Conservation (phyloP, 140 eudicot species). For the Ambrosia hybrid region DNA sequence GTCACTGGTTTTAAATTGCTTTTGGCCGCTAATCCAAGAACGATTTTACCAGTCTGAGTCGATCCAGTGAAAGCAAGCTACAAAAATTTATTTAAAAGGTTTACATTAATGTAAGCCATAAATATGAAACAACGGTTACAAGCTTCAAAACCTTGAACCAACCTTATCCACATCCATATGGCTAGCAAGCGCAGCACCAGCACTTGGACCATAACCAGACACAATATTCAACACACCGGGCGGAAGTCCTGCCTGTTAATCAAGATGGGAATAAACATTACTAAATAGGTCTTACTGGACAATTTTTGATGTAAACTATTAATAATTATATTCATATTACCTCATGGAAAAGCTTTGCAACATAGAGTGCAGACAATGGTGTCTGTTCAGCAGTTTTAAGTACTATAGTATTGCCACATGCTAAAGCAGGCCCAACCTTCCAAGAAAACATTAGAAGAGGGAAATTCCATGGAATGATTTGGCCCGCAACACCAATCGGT, state of each 20-base stretch:
- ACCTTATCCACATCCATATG: slow-evolving; percentile 99
- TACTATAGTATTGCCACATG: slow-evolving; percentile 90
- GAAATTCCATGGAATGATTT: slow-evolving; percentile 90
- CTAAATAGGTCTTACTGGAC: neutral
- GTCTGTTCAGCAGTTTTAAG: slow-evolving; percentile 95
- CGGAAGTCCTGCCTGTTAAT: slow-evolving; percentile 93
- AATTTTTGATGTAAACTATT: neutral
- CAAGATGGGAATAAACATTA: neutral
- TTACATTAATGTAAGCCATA: neutral
- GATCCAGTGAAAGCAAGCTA: slow-evolving; percentile 97
- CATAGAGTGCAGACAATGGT: slow-evolving; percentile 88
- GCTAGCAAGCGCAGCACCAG: slow-evolving; percentile 97
- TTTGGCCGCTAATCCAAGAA: slow-evolving; percentile 78
- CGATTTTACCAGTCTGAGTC: slow-evolving; percentile 65
- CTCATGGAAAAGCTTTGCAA: slow-evolving; percentile 78
- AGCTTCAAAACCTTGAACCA: slow-evolving; percentile 2
- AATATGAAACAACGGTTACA: neutral
- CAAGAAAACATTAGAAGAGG: slow-evolving; percentile 88
- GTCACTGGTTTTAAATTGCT: slow-evolving; percentile 89
- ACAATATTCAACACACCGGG: slow-evolving; percentile 87
- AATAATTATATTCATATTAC: slow-evolving; percentile 28
- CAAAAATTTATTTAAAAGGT: slow-evolving; percentile 1
- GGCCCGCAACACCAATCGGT: slow-evolving; percentile 91
- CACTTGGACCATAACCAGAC: slow-evolving; percentile 89
- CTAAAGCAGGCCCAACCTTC: slow-evolving; percentile 96